phyloP scores from a whole-genome alignment of 257 asterid species.

The Gardenia jasminoides region DNA sequence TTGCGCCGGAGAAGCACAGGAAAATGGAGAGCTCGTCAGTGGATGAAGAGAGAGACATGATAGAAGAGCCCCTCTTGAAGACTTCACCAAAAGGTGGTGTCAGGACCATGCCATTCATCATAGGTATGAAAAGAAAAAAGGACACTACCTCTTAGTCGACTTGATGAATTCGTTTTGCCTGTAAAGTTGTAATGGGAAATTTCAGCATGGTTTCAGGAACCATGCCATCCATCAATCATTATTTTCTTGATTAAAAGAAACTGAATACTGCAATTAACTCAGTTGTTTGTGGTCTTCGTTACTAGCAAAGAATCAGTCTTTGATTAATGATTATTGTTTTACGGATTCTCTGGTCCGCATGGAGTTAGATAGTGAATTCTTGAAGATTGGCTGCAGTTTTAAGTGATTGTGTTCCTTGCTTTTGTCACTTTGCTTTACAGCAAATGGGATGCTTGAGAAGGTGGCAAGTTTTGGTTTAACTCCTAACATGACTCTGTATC shows the following conservation, averaged over 20 bases:
- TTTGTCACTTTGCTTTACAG: slow-evolving; percentile 23
- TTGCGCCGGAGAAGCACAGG: background rate
- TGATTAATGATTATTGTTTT: background rate
- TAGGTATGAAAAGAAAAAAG: slow-evolving; percentile 34
- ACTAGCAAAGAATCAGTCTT: no score
- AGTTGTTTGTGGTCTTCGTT: no score
- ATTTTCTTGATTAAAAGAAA: no score
- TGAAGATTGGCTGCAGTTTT: background rate
- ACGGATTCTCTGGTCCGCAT: no score
- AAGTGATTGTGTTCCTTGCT: background rate
- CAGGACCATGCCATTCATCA: slow-evolving; percentile 63
- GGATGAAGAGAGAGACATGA: slow-evolving; percentile 11
- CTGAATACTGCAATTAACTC: no score
- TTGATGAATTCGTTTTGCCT: no score
- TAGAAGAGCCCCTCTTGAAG: slow-evolving; percentile 2
- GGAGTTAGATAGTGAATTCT: background rate
- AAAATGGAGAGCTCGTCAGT: slow-evolving; percentile 5
- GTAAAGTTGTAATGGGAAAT: no score
- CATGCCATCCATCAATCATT: no score
- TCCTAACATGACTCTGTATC: slow-evolving; percentile 61
- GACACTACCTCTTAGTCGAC: no score
- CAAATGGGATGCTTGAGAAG: slow-evolving; percentile 55
- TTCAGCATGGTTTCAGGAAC: background rate
- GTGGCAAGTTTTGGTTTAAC: slow-evolving; percentile 53
- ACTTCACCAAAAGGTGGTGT: slow-evolving; percentile 53